Percentiles rank a stretch among this genome's conserved stretches.
Evolutionary conservation across 352 stramenopile species (phyloP).

Genomic region (Pelagophyceae sp.): DNA sequence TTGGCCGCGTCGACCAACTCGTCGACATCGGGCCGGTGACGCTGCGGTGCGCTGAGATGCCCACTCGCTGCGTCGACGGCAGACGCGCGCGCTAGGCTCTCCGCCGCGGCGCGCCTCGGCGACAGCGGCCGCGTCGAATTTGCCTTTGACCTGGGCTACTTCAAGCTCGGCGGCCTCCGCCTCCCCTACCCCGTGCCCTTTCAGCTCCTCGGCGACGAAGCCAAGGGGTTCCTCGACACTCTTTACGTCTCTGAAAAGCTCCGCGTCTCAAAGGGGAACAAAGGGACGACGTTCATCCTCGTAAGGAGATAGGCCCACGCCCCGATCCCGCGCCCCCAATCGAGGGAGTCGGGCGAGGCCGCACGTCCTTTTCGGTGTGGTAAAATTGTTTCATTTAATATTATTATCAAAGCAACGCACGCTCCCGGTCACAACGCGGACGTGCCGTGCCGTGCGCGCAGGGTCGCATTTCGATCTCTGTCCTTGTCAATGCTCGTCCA

Average conservation of each 20-base stretch:
- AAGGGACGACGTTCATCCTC: conserved; percentile 41
- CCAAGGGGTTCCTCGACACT: conserved; percentile 38
- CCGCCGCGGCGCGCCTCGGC: conserved; percentile 6
- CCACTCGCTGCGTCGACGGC: too few species aligned
- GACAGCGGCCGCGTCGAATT: conserved; percentile 36
- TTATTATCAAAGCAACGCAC: too few species aligned
- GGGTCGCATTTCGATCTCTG: too few species aligned
- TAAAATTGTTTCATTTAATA: too few species aligned
- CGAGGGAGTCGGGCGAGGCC: too few species aligned
- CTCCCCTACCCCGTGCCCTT: conserved; percentile 44
- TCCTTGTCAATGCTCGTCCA: too few species aligned
- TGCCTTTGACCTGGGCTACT: conserved; percentile 40
- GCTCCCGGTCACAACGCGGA: too few species aligned
- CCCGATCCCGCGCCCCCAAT: too few species aligned
- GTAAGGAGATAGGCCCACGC: too few species aligned
- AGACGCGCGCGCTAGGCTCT: not conserved
- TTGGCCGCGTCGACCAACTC: conserved; percentile 11
- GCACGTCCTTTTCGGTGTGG: too few species aligned
- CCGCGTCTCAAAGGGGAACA: conserved; percentile 38
- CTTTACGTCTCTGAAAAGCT: conserved; percentile 35
- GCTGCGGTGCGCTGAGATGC: too few species aligned
- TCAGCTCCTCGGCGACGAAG: conserved; percentile 36
- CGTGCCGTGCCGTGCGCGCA: too few species aligned
- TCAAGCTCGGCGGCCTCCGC: conserved; percentile 34
- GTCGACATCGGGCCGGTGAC: not conserved